Evolutionary conservation across 2,329 filamentous ascomycete species (phyloP).

Genomic region (Neopestalotiopsis rosae): DNA sequence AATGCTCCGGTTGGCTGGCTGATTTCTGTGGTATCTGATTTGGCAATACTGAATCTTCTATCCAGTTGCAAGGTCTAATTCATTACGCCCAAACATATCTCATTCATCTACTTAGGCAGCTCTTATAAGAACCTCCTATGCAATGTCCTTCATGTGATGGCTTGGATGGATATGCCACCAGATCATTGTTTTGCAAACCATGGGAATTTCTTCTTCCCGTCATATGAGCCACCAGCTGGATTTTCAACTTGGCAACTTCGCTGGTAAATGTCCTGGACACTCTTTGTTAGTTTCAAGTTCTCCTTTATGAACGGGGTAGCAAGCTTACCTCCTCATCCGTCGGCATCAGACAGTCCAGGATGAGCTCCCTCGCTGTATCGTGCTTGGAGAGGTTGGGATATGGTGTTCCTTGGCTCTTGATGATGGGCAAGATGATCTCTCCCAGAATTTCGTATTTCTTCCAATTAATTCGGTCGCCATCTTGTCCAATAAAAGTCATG

Average conservation of each 20-base stretch:
- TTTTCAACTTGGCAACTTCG: constrained; percentile 65
- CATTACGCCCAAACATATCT: constrained; percentile 10
- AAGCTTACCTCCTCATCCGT: constrained; percentile 84
- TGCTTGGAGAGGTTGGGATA: constrained; percentile 76
- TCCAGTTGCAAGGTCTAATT: constrained; percentile 13
- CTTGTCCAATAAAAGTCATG: constrained; percentile 80
- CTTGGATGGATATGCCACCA: too few species aligned
- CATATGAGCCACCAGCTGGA: constrained; percentile 50
- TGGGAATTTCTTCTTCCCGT: constrained; percentile 68
- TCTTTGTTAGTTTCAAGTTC: constrained; percentile 5
- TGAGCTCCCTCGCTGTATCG: constrained; percentile 73
- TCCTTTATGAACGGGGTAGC: not conserved
- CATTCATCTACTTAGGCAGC: constrained; percentile 4
- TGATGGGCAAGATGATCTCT: constrained; percentile 87
- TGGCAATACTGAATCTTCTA: constrained; percentile 9
- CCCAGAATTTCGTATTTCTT: constrained; percentile 97
- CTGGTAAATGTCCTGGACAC: constrained; percentile 65
- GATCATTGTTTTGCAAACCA: constrained; percentile 59
- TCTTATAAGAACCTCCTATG: not conserved
- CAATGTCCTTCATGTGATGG: too few species aligned
- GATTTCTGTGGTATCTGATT: constrained; percentile 13
- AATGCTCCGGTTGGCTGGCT: not conserved
- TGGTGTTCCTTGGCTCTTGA: constrained; percentile 86
- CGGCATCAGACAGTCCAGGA: constrained; percentile 81
- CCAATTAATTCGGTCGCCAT: constrained; percentile 87